Base-by-base conservation (phyloP, 176 grass and related monocot species). In the Avena atlantica region DNA sequence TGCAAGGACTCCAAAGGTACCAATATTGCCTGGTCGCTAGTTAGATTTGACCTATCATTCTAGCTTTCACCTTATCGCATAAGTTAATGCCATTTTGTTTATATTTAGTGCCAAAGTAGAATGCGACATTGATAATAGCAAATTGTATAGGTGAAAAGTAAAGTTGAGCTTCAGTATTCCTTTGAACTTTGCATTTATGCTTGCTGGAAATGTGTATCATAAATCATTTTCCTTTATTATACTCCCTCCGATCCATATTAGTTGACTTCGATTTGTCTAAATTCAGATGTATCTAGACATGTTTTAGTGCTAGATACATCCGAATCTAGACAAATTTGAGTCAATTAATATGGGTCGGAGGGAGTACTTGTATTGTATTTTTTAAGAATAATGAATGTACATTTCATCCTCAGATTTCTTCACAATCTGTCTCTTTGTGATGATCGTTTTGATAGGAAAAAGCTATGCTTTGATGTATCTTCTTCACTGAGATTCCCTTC, bases 1-100 rank as follows among this genome's bases (percentile, higher is more conserved):
- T 44, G 94, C 87, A 29, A 93, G 87, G 82, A 79, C 79, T 82
- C 97, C 97, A 45, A 99, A 94, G 97, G 94, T 99, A 91, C 12
- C n/a, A 72, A 75, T 80, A 63, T 61, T 85, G 53, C 50, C 53
- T 73, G 42, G 24, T 17, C 34, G 70, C 42, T 77, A 52, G 31
- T 42, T 78, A 58, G 45, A 66, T 83, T 81, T 36, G 44, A 77
- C 81, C 47, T 81, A 36, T 79, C 79, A 53, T 88, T 72, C 29
- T 76, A 66, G 48, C 51, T 0, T 80, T 83, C 20, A 51, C 51
- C 37, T 72, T 86, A 78, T 52, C 31, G 57, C 66, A 79, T 44
- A 52, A 85, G 60, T 55, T 40, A 75, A 48, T 56, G 10, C 48
- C 62, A 57, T 52, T 70, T 74, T 84, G 45, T 52, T 78, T 78